Base-by-base conservation (phyloP, 2,329 filamentous ascomycete genomes). In the Alternaria ethzedia region DNA sequence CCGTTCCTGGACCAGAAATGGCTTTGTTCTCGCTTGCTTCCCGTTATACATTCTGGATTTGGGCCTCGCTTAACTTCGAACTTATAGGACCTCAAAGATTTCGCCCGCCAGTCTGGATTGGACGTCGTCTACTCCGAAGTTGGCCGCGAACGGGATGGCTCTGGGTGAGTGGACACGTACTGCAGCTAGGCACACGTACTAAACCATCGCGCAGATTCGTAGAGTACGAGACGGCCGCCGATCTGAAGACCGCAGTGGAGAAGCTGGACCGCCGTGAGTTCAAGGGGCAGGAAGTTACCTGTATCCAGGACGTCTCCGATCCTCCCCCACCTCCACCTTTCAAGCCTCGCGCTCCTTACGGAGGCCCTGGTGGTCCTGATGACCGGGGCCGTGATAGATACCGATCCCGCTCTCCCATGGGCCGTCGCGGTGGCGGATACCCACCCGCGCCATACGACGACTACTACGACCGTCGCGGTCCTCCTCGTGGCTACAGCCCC, bases 101-200 rank as follows among this genome's bases (percentile, higher is more conserved):
- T 99, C 83, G 96, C 96, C 67, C 94, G 96, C 80, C 93, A 96
- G 82, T 96, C 95, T 81, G 94, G 94, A 82, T 88, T 97, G 82
- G 96, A 98, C 81, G 96, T 99, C 70, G 96, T 99, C 77, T 99
- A 97, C 82, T 97, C 94, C 70, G 96, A 99, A 84, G 96, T 96
- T 65, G 91, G 90, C 75, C 94, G 95, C 76, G 94, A 97, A 79
- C 91, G 91, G 71, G 93, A 96, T 80, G 93, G 94, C 70, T 93
- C 92, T 88, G 95, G 95, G 94, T 97, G 83, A 83, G 91, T 86
- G 65, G 51, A 64, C 44, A 51, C 51, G 61, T 28, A 46, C 59
- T 20, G 23, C 15, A 7, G 44, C 11, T 45, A 20, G 9, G 26
- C 12, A 5, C 11, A 4, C 15, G 30, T 32, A 45, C 60, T 57